phyloP scores from a whole-genome alignment of 1,284 basidiomycete genomes.

The Xerocomus cyaneibrunnescens region DNA sequence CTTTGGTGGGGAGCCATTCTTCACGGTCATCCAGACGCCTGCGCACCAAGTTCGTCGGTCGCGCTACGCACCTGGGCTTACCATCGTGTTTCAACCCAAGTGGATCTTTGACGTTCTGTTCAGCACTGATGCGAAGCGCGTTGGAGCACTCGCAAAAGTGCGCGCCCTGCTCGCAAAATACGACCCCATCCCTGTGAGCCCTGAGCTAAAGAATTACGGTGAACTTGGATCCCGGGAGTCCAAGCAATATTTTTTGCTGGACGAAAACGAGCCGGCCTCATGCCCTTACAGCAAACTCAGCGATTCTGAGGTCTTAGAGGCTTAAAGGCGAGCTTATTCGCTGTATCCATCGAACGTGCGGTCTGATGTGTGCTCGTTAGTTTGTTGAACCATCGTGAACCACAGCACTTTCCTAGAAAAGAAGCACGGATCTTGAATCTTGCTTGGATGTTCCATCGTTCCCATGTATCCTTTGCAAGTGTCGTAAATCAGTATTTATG shows the following conservation, averaged over 20 bases:
- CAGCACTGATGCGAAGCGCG: not conserved
- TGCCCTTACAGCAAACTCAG: not conserved
- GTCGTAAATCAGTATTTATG: not conserved
- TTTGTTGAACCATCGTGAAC: not conserved
- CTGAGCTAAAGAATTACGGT: constrained; percentile 1
- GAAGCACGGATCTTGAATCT: too few relatives aligned
- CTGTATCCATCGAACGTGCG: not conserved
- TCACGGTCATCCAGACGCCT: not conserved
- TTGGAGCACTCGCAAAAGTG: not conserved
- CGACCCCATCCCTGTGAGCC: not conserved
- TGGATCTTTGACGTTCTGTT: constrained; percentile 1
- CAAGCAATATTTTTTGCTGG: not conserved
- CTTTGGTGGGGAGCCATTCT: not conserved
- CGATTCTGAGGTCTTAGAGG: not conserved
- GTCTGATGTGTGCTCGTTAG: not conserved
- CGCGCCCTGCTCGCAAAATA: not conserved
- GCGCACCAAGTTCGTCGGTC: not conserved
- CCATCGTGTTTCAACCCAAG: constrained; percentile 1
- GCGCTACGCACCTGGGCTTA: not conserved
- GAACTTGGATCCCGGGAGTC: not conserved
- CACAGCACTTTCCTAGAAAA: not conserved
- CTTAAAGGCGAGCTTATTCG: not conserved
- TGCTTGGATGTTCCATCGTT: too few relatives aligned
- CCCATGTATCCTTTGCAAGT: too few relatives aligned
- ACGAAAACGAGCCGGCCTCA: constrained; percentile 1